These are phyloP conservation scores for Botrytis hyacinthi DNA, from an alignment of 2,329 filamentous ascomycete genomes.

Conservation along the genomic window DNA sequence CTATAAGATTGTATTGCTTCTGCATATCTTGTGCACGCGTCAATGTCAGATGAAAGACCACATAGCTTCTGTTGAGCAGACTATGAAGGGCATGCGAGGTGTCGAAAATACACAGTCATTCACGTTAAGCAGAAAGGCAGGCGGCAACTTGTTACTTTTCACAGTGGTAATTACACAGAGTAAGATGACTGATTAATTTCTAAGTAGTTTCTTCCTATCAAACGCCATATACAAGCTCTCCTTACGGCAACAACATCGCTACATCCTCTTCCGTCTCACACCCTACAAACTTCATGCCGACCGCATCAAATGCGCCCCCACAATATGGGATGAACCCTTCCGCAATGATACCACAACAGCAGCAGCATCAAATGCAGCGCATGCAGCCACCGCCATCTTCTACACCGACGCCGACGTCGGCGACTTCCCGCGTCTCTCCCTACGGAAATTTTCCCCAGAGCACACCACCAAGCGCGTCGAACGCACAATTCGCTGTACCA, in stretches of 20 bases:
- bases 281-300: constrained; percentile 59
- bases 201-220: constrained; percentile 54
- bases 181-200: constrained; percentile 32
- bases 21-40: constrained; percentile 7
- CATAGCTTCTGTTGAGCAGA: neutral
- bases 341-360: constrained; percentile 49
- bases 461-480: constrained; percentile 35
- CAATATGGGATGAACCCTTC: constrained; percentile 41
- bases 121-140: constrained; percentile 8
- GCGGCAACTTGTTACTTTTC: constrained; percentile 19
- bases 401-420: constrained; percentile 33
- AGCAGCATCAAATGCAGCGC: constrained; percentile 32
- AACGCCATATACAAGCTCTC: constrained; percentile 55
- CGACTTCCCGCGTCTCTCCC: constrained; percentile 32
- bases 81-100: neutral
- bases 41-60: neutral
- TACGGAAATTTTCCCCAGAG: constrained; percentile 33
- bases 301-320: constrained; percentile 46
- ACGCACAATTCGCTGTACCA: constrained; percentile 44
- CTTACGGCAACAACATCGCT: constrained; percentile 48
- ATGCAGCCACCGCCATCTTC: constrained; percentile 38
- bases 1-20: constrained; percentile 10
- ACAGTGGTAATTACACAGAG: constrained; percentile 26
- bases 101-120: constrained; percentile 5
- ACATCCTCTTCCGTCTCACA: constrained; percentile 43